Percentiles rank a stretch among this genome's conserved stretches.
These are phyloP conservation scores for Plasmopara halstedii DNA, from an alignment of 352 stramenopile species.

Conservation along the genomic window DNA sequence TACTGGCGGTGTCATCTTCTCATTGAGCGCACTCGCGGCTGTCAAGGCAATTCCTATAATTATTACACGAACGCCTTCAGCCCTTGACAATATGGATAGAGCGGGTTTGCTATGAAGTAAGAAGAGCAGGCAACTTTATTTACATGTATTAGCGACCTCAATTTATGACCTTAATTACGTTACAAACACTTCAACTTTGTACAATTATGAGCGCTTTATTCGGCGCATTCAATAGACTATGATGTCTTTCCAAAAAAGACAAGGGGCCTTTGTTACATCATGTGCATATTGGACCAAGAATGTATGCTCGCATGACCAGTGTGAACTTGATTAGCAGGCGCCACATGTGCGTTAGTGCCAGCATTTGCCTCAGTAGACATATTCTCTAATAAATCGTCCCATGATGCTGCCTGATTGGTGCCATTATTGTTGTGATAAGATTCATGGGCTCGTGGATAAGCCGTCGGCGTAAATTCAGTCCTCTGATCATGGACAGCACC, in stretches of 20 bases:
- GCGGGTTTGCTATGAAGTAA: too few species aligned
- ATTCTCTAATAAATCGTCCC: slow-evolving; percentile 72
- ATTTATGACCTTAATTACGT: slow-evolving; percentile 16
- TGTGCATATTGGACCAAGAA: slow-evolving; percentile 65
- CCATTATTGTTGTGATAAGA: slow-evolving; percentile 10
- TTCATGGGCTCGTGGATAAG: slow-evolving; percentile 13
- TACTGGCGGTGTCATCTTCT: too few species aligned
- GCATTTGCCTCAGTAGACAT: slow-evolving; percentile 36
- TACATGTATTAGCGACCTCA: slow-evolving; percentile 6
- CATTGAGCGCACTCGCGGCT: too few species aligned
- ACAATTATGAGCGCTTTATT: slow-evolving; percentile 23
- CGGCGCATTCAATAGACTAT: slow-evolving; percentile 17
- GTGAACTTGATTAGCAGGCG: slow-evolving; percentile 18
- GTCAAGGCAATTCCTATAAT: too few species aligned
- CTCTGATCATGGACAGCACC: slow-evolving; percentile 10
- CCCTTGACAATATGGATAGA: too few species aligned
- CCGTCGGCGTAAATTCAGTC: slow-evolving; percentile 8
- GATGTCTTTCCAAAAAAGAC: background rate
- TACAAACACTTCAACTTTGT: slow-evolving; percentile 12
- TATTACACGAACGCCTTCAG: too few species aligned
- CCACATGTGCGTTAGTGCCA: background rate
- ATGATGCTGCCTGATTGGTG: slow-evolving; percentile 24
- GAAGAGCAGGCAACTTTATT: too few species aligned
- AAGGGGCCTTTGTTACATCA: slow-evolving; percentile 37
- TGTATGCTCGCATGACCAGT: slow-evolving; percentile 50